phyloP scores from a whole-genome alignment of 2,329 filamentous ascomycete species.

The Sclerotinia trifoliorum region DNA sequence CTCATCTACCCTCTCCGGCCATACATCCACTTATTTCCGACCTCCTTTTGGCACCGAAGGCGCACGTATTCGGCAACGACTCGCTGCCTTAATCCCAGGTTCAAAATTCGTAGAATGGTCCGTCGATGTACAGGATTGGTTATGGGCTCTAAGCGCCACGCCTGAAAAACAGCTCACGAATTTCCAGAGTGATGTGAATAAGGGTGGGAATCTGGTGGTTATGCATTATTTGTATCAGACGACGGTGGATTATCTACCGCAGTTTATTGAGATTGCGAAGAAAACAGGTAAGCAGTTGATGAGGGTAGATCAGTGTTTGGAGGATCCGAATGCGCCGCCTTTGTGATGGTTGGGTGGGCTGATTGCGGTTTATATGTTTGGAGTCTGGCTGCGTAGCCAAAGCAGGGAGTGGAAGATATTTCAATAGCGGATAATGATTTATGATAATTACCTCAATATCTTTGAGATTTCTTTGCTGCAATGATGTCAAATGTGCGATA shows the following conservation, averaged over 20 bases:
- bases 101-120: slow-evolving; percentile 66
- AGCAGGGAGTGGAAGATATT: too few species aligned
- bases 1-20: slow-evolving; percentile 39
- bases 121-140: slow-evolving; percentile 70
- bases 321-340: slow-evolving; percentile 58
- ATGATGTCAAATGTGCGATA: too few species aligned
- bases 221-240: slow-evolving; percentile 67
- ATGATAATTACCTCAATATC: background rate
- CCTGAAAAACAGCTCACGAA: slow-evolving; percentile 66
- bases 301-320: slow-evolving; percentile 65
- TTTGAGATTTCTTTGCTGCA: too few species aligned
- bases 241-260: slow-evolving; percentile 61
- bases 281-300: slow-evolving; percentile 62
- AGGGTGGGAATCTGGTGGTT: slow-evolving; percentile 63
- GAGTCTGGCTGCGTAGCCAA: background rate
- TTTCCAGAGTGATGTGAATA: slow-evolving; percentile 61
- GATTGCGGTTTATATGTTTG: background rate
- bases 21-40: slow-evolving; percentile 58
- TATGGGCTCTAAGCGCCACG: slow-evolving; percentile 60
- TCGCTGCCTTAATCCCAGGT: slow-evolving; percentile 52
- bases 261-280: slow-evolving; percentile 66
- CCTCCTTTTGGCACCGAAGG: slow-evolving; percentile 69
- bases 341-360: slow-evolving; percentile 25
- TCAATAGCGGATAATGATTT: background rate
- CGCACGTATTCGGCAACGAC: slow-evolving; percentile 62